A percentile compares a stretch with the other conserved stretches of the same genome.
Conservation (phyloP, 2,329 filamentous ascomycete species). For the Zopfia rhizophila region DNA sequence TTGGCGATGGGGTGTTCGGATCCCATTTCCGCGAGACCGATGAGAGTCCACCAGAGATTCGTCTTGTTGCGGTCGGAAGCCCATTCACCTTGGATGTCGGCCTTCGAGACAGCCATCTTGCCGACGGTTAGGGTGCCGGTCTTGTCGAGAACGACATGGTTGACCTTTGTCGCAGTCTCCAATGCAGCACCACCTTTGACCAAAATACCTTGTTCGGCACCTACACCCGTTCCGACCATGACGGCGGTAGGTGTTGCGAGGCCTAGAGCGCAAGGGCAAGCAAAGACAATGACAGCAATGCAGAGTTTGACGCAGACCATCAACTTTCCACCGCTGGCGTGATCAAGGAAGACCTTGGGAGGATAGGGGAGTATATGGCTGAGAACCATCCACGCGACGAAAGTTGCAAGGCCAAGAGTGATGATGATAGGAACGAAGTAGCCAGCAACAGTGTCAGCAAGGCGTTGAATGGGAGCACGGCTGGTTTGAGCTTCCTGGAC, state of each 20-base stretch:
- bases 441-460: constrained; percentile 90
- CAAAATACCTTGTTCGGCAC: constrained; percentile 95
- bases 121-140: constrained; percentile 94
- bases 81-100: constrained; percentile 76
- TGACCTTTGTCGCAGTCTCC: constrained; percentile 89
- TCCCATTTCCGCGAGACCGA: constrained; percentile 94
- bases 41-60: constrained; percentile 92
- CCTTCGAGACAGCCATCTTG: constrained; percentile 89
- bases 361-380: constrained; percentile 86
- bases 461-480: constrained; percentile 90
- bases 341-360: constrained; percentile 86
- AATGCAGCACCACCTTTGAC: constrained; percentile 95
- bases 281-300: constrained; percentile 98
- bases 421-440: constrained; percentile 95
- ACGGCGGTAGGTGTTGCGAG: constrained; percentile 95
- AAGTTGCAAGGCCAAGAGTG: constrained; percentile 83
- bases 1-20: constrained; percentile 97
- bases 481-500: constrained; percentile 97
- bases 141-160: constrained; percentile 92
- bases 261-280: constrained; percentile 95
- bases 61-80: constrained; percentile 72
- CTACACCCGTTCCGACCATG: constrained; percentile 98
- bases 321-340: constrained; percentile 84
- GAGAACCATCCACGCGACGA: constrained; percentile 92
- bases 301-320: constrained; percentile 98